A percentile compares a stretch with the other conserved stretches of the same genome.
Evolutionary conservation across 257 asterid species (phyloP).

Genomic region (Capsicum baccatum): DNA sequence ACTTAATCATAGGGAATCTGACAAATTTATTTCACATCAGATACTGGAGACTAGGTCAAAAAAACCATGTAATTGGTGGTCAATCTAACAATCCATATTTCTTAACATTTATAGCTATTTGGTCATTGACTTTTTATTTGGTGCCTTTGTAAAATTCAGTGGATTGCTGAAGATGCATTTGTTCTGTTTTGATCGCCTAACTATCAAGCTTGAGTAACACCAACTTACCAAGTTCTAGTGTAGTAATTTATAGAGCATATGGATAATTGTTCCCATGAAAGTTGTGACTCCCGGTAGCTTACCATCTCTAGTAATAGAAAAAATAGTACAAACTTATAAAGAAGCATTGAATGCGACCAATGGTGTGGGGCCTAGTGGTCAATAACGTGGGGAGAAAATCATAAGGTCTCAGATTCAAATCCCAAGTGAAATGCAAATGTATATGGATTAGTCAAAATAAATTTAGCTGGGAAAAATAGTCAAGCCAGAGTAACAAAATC

Average conservation of each 20-base stretch:
- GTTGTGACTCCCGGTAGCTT: background rate
- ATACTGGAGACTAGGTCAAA: background rate
- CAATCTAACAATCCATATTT: background rate
- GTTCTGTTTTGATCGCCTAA: background rate
- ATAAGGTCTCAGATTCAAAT: background rate
- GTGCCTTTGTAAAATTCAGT: background rate
- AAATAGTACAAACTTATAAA: background rate
- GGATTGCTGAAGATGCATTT: background rate
- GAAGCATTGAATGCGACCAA: conserved; percentile 1
- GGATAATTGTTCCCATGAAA: background rate
- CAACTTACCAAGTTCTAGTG: background rate
- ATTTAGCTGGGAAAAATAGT: background rate
- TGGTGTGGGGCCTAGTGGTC: background rate
- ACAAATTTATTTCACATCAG: background rate
- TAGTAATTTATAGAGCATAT: background rate
- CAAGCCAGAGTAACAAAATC: background rate
- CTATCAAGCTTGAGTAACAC: background rate
- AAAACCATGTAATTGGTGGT: background rate
- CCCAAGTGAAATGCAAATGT: background rate
- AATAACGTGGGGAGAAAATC: background rate
- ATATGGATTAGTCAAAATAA: background rate
- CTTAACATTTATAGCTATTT: background rate
- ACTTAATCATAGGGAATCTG: background rate
- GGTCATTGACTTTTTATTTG: background rate
- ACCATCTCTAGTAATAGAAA: background rate